Evolutionary conservation across 345 rosid genomes (phyloP), one percentile per base, ranked within the genome.

Genomic region (Salix brachista): DNA sequence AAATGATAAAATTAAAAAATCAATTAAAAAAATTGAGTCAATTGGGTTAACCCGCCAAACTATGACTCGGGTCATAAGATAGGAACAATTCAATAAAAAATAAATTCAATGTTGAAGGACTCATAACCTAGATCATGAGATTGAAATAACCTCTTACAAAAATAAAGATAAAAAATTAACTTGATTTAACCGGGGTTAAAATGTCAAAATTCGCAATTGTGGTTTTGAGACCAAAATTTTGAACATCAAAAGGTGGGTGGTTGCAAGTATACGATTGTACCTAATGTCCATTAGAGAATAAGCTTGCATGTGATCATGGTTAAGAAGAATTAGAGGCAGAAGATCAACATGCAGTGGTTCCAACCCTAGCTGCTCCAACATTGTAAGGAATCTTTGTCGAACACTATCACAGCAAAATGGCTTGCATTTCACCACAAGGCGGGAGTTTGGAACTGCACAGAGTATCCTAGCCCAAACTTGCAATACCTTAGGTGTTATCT

Each of bases 231-330:
- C 37, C 37, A 36, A 36, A 34, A 36, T 36, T 36, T 1, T n/a
- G 17, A 10, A 56, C 37, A 41, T 9, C 44, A 28, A 66, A 9
- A 12, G 1, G 65, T 66, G 23, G 0, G 50, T 66, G 23, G 25
- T 19, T 10, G 34, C 26, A 21, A 67, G 56, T n/a, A 75, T 42
- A 50, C 28, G 23, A 70, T 76, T 68, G 74, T 87, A 96, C 99
- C 99, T 96, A 69, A 96, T 94, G 83, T 96, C 99, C 99, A 96
- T 93, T 21, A 94, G 89, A 76, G 97, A 88, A 88, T 96, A 96
- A 65, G 99, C 98, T 90, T 94, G 99, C 99, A 96, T 91, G 74
- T 96, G 99, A 78, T 92, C 99, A 74, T 96, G 98, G 84, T 96
- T 96, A 78, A 89, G 92, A 81, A 94, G 99, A 86, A 96, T 96